Base-by-base conservation (phyloP, 2,329 filamentous ascomycete genomes). In the Paecilomyces variotii region DNA sequence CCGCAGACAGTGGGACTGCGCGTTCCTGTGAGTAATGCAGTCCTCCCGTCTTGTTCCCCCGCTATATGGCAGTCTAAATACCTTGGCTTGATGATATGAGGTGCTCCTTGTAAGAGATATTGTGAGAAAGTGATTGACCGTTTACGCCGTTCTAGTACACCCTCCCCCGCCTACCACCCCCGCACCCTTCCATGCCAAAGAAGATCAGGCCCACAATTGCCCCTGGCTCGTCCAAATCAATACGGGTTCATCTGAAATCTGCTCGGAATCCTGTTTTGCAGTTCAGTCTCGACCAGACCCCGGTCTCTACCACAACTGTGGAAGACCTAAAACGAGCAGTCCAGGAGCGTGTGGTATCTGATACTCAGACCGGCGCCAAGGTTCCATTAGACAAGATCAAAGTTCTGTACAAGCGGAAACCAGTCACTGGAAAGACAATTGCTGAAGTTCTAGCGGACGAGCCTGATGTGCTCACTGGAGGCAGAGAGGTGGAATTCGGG, bases 361-460 rank as follows among this genome's bases (percentile, higher is more conserved):
- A 85, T 2, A 75, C 64, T 5, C 63, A 70, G 24, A 66, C 53
- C 24, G 63, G 68, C 27, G 70, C 72, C 34, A 66, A 68, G 32
- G 64, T 75, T 7, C 60, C 74, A 4, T 62, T 84, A n/a, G 84
- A 87, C 45, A 96, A 95, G 79, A 85, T 97, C 71, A 91, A 92
- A 77, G 76, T 99, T 9, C 77, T 99, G 61, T 84, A 88, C 70
- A 89, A 89, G 74, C 95, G 94, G 79, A 96, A 96, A 74, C 93
- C 93, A 0, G 84, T 91, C 0, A 71, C 82, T 0, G 91, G 96
- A 64, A 94, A 93, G 77, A 85, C 88, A 0, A 75, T 97, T 4
- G 84, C 84, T 58, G 92, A 96, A 59, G 70, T 95, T 0, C 65
- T 92, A 1, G 80, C 79, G 0, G 79, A 82, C 2, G 84, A 83